These are phyloP conservation scores for Rosa hybrid DNA, from an alignment of 331 rosid genomes.

Conservation along the genomic window DNA sequence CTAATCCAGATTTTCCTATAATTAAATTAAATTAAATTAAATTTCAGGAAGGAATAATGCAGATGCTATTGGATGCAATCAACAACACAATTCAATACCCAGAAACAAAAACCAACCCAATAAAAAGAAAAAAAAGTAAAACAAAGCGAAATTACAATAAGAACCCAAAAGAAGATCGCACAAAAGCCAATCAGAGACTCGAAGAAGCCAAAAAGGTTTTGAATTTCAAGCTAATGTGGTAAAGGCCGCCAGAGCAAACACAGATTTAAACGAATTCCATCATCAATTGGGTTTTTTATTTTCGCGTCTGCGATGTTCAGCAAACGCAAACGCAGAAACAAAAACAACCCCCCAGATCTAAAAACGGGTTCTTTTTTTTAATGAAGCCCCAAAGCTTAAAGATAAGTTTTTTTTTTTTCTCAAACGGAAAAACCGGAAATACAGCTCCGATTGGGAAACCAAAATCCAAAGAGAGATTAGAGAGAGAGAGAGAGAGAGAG, in stretches of 20 bases:
- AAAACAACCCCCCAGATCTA: slow-evolving; percentile 1
- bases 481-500: neutral
- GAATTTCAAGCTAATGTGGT: neutral
- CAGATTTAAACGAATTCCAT: no score
- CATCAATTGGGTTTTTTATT: neutral
- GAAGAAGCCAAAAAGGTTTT: neutral
- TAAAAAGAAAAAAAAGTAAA: neutral
- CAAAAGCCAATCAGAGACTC: neutral
- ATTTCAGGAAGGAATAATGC: neutral
- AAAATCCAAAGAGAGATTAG: neutral
- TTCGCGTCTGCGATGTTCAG: neutral
- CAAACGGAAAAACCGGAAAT: neutral
- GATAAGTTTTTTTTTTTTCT: no score
- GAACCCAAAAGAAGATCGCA: neutral
- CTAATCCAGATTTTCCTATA: neutral
- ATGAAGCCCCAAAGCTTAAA: neutral
- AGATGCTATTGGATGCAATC: neutral
- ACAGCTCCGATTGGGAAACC: neutral
- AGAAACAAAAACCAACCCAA: neutral
- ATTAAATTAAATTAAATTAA: neutral
- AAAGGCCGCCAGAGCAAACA: neutral
- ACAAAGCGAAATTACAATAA: neutral
- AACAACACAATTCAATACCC: neutral
- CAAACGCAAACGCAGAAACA: neutral
- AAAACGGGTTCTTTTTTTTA: neutral